Base-by-base conservation (phyloP, 768 basidiomycete genomes). In the Amanita rubescens region DNA sequence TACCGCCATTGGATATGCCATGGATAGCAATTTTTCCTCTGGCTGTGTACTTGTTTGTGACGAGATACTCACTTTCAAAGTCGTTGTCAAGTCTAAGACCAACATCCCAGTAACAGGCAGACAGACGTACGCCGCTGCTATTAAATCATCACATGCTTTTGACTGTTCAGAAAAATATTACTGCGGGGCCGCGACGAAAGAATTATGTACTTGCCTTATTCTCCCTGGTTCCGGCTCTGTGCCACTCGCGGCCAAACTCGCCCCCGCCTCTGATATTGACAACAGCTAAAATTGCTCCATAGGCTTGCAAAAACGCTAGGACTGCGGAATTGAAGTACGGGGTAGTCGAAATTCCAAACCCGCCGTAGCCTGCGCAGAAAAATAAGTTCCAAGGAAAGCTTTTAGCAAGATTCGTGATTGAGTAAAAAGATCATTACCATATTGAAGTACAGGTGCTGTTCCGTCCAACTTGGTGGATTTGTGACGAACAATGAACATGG, bases 101-200 rank as follows among this genome's bases (percentile, higher is more conserved):
- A 47, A 17, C 48, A 41, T 34, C 8, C 20, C 37, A 38, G 9
- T 45, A 37, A 43, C 25, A 11, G 45, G 17, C 32, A 34, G 25
- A 38, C 22, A 17, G 68, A n/a, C 81, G 60, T 70, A 88, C 87
- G 84, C 81, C 20, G 87, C 88, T 5, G 85, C 80, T 57, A 88
- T 85, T 67, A 92, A 92, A 64, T 93, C 90, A 60, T 91, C 74
- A n/a, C n/a, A n/a, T n/a, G n/a, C n/a, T n/a, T n/a, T n/a, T n/a
- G n/a, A n/a, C n/a, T n/a, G n/a, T n/a, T n/a, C n/a, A n/a, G n/a
- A n/a, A n/a, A n/a, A n/a, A n/a, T n/a, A n/a, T n/a, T n/a, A n/a
- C n/a, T n/a, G n/a, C n/a, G n/a, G n/a, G n/a, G n/a, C n/a, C n/a
- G n/a, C n/a, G n/a, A n/a, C n/a, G n/a, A n/a, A n/a, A n/a, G n/a